phyloP scores from a whole-genome alignment of 2,329 filamentous ascomycete genomes.

The Nemania sp. region DNA sequence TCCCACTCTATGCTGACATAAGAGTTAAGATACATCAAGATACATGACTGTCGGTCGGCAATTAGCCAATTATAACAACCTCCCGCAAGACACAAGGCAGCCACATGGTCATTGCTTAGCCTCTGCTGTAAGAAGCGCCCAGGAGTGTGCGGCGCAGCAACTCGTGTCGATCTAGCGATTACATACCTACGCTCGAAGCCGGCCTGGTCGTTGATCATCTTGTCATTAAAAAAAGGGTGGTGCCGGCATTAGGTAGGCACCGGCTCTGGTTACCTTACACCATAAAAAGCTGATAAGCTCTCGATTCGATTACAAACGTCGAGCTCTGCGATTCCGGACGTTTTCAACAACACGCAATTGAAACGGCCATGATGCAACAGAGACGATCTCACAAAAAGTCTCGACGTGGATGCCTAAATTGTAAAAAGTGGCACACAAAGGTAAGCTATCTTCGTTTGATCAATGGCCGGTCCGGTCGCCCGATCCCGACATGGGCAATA shows the following conservation, averaged over 20 bases:
- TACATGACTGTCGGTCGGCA: background rate
- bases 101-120: slow-evolving; percentile 30
- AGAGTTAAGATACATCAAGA: slow-evolving; percentile 9
- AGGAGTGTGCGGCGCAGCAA: slow-evolving; percentile 21
- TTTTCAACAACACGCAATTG: slow-evolving; percentile 7
- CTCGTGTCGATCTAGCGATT: slow-evolving; percentile 20
- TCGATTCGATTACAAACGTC: slow-evolving; percentile 10
- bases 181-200: slow-evolving; percentile 17
- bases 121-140: background rate
- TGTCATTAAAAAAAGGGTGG: slow-evolving; percentile 17
- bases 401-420: slow-evolving; percentile 51
- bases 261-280: background rate
- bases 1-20: slow-evolving; percentile 25
- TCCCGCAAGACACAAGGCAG: slow-evolving; percentile 11
- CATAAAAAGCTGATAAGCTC: slow-evolving; percentile 26
- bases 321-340: slow-evolving; percentile 1
- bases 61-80: slow-evolving; percentile 15
- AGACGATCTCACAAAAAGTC: slow-evolving; percentile 53
- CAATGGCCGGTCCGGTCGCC: background rate
- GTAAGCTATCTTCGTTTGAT: slow-evolving; percentile 37
- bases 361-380: slow-evolving; percentile 45
- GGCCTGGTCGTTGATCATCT: slow-evolving; percentile 15
- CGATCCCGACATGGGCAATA: background rate
- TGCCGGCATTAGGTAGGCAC: background rate
- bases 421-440: slow-evolving; percentile 54